Conservation (phyloP, 805 yeast species). For the Myxozyma melibiosi region DNA sequence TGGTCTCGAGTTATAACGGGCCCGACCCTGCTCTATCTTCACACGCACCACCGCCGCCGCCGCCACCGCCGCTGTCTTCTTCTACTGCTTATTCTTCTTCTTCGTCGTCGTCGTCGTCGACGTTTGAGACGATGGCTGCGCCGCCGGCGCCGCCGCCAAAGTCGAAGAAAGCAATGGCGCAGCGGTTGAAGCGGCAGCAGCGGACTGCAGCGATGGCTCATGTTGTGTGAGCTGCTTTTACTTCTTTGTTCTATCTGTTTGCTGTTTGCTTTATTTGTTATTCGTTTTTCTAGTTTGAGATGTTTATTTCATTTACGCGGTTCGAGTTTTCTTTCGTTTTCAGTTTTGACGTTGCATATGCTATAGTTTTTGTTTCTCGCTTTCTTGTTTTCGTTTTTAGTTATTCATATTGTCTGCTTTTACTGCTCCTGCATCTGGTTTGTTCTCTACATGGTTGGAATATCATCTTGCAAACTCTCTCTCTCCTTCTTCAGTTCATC, state of each 20-base stretch:
- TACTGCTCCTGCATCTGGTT: not conserved
- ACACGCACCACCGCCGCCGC: too few relatives aligned
- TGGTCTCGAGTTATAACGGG: too few relatives aligned
- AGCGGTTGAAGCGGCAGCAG: slow-evolving; percentile 15
- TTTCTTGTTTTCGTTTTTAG: not conserved
- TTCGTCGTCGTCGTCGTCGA: too few relatives aligned
- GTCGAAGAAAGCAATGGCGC: slow-evolving; percentile 14
- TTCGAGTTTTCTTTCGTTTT: not conserved
- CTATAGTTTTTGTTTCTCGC: not conserved
- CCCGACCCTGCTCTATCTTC: too few relatives aligned
- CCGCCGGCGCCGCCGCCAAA: not conserved
- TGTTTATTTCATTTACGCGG: not conserved
- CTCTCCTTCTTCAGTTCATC: too few relatives aligned
- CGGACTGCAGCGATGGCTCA: not conserved
- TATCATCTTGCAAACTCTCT: too few relatives aligned
- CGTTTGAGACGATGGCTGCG: too few relatives aligned
- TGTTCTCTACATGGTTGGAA: not conserved
- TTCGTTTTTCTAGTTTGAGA: not conserved
- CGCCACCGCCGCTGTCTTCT: too few relatives aligned
- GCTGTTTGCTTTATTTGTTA: not conserved
- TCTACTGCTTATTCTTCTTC: too few relatives aligned
- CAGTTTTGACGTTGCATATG: not conserved
- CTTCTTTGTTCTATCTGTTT: not conserved
- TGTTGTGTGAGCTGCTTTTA: not conserved
- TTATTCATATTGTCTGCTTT: not conserved